Percentiles rank a stretch among this genome's conserved stretches.
Evolutionary conservation across 257 asterid species (phyloP).

Genomic region (Solanum virginianum): DNA sequence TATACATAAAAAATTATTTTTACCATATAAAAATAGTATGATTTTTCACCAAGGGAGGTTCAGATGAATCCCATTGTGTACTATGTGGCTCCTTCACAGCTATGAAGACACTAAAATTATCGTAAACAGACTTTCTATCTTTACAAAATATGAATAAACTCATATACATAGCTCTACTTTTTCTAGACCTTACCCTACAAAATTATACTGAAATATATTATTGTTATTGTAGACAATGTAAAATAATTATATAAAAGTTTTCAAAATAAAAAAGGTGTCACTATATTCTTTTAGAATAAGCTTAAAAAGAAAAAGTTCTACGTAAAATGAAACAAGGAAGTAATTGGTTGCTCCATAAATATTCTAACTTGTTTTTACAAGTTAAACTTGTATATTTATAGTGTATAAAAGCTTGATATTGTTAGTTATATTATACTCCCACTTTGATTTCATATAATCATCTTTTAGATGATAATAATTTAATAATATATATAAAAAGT

Average conservation of each 20-base stretch:
- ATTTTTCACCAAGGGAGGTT: too few relatives aligned
- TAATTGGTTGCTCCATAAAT: neutral
- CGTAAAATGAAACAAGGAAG: neutral
- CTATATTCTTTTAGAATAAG: neutral
- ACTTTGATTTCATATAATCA: neutral
- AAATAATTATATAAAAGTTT: neutral
- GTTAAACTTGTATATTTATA: too few relatives aligned
- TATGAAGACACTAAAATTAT: neutral
- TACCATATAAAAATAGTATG: too few relatives aligned
- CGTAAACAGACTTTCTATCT: neutral
- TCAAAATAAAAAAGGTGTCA: neutral
- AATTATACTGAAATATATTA: neutral
- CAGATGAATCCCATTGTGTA: too few relatives aligned
- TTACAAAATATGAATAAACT: neutral
- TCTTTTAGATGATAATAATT: neutral
- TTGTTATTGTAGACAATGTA: neutral
- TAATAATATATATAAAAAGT: neutral
- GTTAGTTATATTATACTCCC: neutral
- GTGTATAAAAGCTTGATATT: too few relatives aligned
- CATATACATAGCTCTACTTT: too few relatives aligned
- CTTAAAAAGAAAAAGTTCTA: neutral
- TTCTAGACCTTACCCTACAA: too few relatives aligned
- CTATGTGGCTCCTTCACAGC: too few relatives aligned
- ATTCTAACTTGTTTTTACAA: too few relatives aligned
- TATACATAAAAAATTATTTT: too few relatives aligned